Evolutionary conservation across 371 early-diverging fungal genomes (phyloP).

Genomic region (Mucor racemosus): DNA sequence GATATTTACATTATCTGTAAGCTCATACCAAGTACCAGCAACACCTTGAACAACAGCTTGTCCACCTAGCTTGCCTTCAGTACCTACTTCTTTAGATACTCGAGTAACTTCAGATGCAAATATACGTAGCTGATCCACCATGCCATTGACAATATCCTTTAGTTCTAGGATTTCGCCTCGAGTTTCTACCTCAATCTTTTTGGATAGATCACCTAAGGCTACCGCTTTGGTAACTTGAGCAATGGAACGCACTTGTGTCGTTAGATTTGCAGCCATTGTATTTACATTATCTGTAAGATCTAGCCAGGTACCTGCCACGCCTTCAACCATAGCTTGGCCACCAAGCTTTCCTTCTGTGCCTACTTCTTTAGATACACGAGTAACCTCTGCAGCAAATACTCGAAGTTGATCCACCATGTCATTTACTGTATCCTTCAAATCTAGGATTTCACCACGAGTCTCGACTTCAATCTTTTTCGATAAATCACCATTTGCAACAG

Average conservation of each 20-base stretch:
- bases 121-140: conserved; percentile 54
- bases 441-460: conserved; percentile 56
- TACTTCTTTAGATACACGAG: conserved; percentile 46
- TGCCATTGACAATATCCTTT: conserved; percentile 58
- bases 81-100: conserved; percentile 60
- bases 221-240: conserved; percentile 55
- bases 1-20: conserved; percentile 60
- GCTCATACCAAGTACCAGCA: conserved; percentile 69
- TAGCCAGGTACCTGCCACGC: conserved; percentile 73
- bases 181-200: conserved; percentile 44
- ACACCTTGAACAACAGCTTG: conserved; percentile 55
- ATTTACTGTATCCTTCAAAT: conserved; percentile 45
- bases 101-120: conserved; percentile 56
- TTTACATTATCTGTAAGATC: conserved; percentile 73
- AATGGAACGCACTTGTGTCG: conserved; percentile 52
- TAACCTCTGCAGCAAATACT: conserved; percentile 54
- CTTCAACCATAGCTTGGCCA: conserved; percentile 58
- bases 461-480: conserved; percentile 50
- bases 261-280: conserved; percentile 58
- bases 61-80: conserved; percentile 51
- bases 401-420: conserved; percentile 32
- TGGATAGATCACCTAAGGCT: conserved; percentile 49
- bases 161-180: conserved; percentile 60
- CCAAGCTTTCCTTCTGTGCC: conserved; percentile 57
- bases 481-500: conserved; percentile 46